Base-by-base conservation (phyloP, 768 basidiomycete species). In the Candolleomyces eurysporus region DNA sequence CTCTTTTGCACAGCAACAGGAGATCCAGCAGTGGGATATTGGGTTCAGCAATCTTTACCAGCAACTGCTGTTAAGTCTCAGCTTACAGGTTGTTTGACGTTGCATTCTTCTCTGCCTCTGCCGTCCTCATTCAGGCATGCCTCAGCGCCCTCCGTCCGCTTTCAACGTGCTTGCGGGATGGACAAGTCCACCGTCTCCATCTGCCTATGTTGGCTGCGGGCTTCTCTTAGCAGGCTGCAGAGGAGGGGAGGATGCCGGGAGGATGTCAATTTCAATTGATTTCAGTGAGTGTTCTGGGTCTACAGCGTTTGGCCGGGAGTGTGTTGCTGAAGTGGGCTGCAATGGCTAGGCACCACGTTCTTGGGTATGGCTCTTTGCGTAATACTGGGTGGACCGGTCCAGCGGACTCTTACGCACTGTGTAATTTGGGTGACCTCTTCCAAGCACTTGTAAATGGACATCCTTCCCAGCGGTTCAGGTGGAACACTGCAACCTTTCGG, bases 361-460 rank as follows among this genome's bases (percentile, higher is more conserved):
- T 92, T 91, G 30, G 92, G 92, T 96, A 91, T 68, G 92, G 90
- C 6, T 94, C 92, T 7, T 89, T 92, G 13, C 87, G 93, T 64
- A 90, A 94, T 61, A 84, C 89, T 10, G 83, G 83, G 82, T 0
- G 93, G 94, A 14, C 81, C 81, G 64, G 82, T 94, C 4, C 93
- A 94, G 64, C 92, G 94, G 69, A 92, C 94, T 58, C 73, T 95
- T 17, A 83, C 84, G n/a, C n/a, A n/a, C n/a, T n/a, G n/a, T n/a
- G n/a, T n/a, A n/a, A n/a, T n/a, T n/a, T n/a, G n/a, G n/a, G n/a
- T n/a, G n/a, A n/a, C n/a, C n/a, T n/a, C n/a, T n/a, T n/a, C n/a
- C n/a, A n/a, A n/a, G n/a, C n/a, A n/a, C n/a, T n/a, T n/a, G n/a
- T n/a, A n/a, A n/a, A n/a, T n/a, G n/a, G n/a, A n/a, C n/a, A n/a